These are phyloP conservation scores for Rhodotorula sp. DNA, from an alignment of 1,284 basidiomycete species.

Conservation along the genomic window DNA sequence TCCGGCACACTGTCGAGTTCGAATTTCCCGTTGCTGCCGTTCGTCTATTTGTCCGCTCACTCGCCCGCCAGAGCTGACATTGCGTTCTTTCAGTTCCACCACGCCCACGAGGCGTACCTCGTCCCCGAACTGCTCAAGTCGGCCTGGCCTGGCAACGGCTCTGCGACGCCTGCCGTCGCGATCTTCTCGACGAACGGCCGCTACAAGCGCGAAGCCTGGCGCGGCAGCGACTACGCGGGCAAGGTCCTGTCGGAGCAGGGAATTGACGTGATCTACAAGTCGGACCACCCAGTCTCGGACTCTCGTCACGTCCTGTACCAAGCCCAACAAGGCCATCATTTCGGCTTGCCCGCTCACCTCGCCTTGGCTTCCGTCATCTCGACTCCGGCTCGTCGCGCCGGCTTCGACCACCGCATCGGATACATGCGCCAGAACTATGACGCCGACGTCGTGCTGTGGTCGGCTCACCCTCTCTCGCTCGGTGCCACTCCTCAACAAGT, in stretches of 20 bases:
- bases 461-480: constrained; percentile 74
- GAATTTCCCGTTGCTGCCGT: constrained; percentile 56
- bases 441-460: constrained; percentile 80
- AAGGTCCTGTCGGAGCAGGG: constrained; percentile 72
- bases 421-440: constrained; percentile 62
- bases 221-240: constrained; percentile 80
- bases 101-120: constrained; percentile 60
- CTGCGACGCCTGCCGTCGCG: constrained; percentile 64
- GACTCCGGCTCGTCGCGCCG: constrained; percentile 71
- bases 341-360: constrained; percentile 54
- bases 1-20: constrained; percentile 75
- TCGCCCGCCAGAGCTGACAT: background rate
- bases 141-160: constrained; percentile 53
- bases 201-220: constrained; percentile 81
- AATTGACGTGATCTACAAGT: constrained; percentile 62
- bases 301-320: constrained; percentile 76
- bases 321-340: constrained; percentile 83
- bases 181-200: constrained; percentile 67
- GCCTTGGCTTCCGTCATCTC: constrained; percentile 72
- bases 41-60: background rate
- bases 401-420: constrained; percentile 77
- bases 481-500: constrained; percentile 59
- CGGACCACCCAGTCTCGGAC: constrained; percentile 66
- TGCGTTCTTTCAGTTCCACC: constrained; percentile 9
- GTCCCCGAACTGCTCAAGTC: constrained; percentile 73